These are phyloP conservation scores for Liquidambar formosana DNA, from an alignment of 164 flowering plant species.

Conservation along the genomic window DNA sequence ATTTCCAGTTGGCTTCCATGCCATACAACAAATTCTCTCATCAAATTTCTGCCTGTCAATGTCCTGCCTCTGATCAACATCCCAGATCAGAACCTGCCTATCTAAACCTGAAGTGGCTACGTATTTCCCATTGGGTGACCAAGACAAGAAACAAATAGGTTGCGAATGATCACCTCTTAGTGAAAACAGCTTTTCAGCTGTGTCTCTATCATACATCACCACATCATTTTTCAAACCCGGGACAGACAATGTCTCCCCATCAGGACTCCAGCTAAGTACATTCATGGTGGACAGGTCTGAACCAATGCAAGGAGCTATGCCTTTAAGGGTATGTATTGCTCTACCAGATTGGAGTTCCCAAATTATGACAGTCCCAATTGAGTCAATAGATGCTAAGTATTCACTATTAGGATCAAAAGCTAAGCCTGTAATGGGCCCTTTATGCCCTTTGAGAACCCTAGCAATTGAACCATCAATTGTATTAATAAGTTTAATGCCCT, in stretches of 20 bases:
- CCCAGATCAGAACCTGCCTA: constrained; percentile 85
- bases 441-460: constrained; percentile 93
- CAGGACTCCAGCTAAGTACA: constrained; percentile 91
- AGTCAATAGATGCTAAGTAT: constrained; percentile 87
- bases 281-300: constrained; percentile 56
- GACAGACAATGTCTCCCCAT: constrained; percentile 82
- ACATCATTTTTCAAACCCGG: constrained; percentile 94
- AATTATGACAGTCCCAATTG: constrained; percentile 69
- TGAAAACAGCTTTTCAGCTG: constrained; percentile 81
- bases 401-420: constrained; percentile 87
- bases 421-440: constrained; percentile 71
- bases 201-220: constrained; percentile 93
- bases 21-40: constrained; percentile 71
- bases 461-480: constrained; percentile 91
- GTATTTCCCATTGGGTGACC: constrained; percentile 99
- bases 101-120: constrained; percentile 93
- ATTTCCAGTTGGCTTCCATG: constrained; percentile 94
- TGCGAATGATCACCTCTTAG: constrained; percentile 81
- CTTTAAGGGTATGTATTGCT: constrained; percentile 58
- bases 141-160: constrained; percentile 74
- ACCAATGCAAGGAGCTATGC: constrained; percentile 70
- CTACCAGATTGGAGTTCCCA: constrained; percentile 90
- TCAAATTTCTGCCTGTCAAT: constrained; percentile 90
- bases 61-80: constrained; percentile 78
- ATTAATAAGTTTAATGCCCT: constrained; percentile 89